Conservation (phyloP, 1,284 basidiomycete genomes). For the Fomitopsis pinicola region DNA sequence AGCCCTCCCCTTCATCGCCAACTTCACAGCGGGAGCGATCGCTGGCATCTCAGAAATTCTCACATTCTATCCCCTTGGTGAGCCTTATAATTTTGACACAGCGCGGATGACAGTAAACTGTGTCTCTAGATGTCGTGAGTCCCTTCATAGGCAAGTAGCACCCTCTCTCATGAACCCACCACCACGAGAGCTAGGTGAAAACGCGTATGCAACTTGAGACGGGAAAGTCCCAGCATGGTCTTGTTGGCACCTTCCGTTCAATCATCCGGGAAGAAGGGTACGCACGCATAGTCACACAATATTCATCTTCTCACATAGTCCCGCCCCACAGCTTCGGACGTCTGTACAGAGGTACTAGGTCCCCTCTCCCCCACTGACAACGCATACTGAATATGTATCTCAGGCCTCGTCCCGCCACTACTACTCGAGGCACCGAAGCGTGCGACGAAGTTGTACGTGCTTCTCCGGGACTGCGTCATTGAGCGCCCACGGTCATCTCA, state of each 20-base stretch:
- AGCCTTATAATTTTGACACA: conserved; percentile 23
- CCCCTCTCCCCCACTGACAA: background rate
- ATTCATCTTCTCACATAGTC: background rate
- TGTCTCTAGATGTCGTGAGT: conserved; percentile 30
- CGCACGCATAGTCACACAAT: conserved; percentile 21
- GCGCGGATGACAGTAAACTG: background rate
- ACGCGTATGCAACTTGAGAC: conserved; percentile 96
- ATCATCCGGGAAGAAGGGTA: conserved; percentile 87
- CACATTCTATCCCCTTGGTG: conserved; percentile 90
- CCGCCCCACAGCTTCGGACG: conserved; percentile 59
- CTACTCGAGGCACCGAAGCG: conserved; percentile 97
- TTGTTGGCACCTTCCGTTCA: conserved; percentile 74
- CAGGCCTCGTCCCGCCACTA: conserved; percentile 88
- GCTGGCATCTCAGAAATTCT: conserved; percentile 75
- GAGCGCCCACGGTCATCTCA: background rate
- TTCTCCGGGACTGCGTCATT: conserved; percentile 1
- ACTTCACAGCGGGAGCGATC: conserved; percentile 31
- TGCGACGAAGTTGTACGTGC: conserved; percentile 89
- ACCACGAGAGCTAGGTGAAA: conserved; percentile 64
- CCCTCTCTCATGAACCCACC: conserved; percentile 19
- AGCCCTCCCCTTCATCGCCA: conserved; percentile 30
- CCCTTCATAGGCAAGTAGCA: conserved; percentile 14
- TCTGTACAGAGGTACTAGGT: conserved; percentile 74
- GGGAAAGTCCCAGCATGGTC: conserved; percentile 72
- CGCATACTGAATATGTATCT: background rate